Conservation (phyloP, 1,284 basidiomycete genomes). For the Boletus mariae region DNA sequence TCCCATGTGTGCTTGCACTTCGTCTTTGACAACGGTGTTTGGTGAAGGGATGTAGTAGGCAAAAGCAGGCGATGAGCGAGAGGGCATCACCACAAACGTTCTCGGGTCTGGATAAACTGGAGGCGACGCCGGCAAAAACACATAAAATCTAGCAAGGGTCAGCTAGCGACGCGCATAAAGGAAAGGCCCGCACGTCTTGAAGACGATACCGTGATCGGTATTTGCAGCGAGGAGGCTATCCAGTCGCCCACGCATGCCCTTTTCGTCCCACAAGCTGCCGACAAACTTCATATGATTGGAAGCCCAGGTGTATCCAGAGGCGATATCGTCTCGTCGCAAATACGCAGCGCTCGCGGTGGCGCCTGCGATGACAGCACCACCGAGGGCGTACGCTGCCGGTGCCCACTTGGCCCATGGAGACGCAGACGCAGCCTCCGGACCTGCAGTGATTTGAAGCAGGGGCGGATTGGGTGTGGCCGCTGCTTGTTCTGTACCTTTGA, state of each 20-base stretch:
- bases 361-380: constrained; percentile 73
- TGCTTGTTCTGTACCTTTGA: constrained; percentile 43
- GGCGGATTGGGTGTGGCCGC: constrained; percentile 30
- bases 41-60: constrained; percentile 57
- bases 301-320: constrained; percentile 71
- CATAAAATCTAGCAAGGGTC: constrained; percentile 63
- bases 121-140: constrained; percentile 61
- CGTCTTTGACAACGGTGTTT: constrained; percentile 72
- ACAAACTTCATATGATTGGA: constrained; percentile 91
- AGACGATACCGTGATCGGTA: constrained; percentile 59
- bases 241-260: constrained; percentile 59
- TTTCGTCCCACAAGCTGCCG: constrained; percentile 82
- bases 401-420: constrained; percentile 58
- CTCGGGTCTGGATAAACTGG: constrained; percentile 51
- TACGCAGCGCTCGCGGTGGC: constrained; percentile 85
- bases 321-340: constrained; percentile 71
- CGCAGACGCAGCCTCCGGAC: constrained; percentile 19
- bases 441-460: constrained; percentile 23
- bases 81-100: constrained; percentile 77
- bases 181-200: constrained; percentile 63
- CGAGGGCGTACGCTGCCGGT: constrained; percentile 60
- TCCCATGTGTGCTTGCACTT: constrained; percentile 82
- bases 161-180: not conserved
- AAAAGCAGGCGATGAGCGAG: constrained; percentile 46
- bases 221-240: constrained; percentile 60